Evolutionary conservation across 164 flowering plant species (phyloP).

Genomic region (Dillenia suffruticosa): DNA sequence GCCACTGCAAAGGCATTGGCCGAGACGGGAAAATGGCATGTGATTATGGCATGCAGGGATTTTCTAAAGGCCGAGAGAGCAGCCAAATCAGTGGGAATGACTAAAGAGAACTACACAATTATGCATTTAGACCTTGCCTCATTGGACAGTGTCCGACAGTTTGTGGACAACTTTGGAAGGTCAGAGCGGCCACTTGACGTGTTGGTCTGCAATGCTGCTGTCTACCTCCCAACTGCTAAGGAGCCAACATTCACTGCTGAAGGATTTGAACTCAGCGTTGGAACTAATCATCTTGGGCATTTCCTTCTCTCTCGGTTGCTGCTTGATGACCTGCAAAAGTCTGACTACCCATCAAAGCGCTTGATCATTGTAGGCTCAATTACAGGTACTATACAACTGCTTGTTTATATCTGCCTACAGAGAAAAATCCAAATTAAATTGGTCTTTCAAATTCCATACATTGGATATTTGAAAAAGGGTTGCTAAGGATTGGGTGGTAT

Average conservation of each 20-base stretch:
- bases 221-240: slow-evolving; percentile 88
- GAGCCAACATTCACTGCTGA: slow-evolving; percentile 91
- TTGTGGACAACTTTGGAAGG: slow-evolving; percentile 67
- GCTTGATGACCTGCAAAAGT: slow-evolving; percentile 70
- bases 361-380: slow-evolving; percentile 95
- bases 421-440: too few species aligned
- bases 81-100: slow-evolving; percentile 77
- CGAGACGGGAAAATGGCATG: slow-evolving; percentile 87
- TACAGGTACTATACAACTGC: slow-evolving; percentile 50
- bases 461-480: too few species aligned
- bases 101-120: slow-evolving; percentile 75
- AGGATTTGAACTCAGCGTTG: slow-evolving; percentile 93
- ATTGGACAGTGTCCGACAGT: slow-evolving; percentile 94
- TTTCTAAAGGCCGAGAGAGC: slow-evolving; percentile 95
- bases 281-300: slow-evolving; percentile 95
- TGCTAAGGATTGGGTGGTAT: neutral
- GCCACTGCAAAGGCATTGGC: slow-evolving; percentile 91
- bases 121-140: slow-evolving; percentile 97
- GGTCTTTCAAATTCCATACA: too few species aligned
- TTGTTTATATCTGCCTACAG: neutral
- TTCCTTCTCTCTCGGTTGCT: slow-evolving; percentile 80
- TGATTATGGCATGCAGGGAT: slow-evolving; percentile 95
- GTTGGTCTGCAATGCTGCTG: slow-evolving; percentile 96
- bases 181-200: slow-evolving; percentile 82
- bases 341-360: slow-evolving; percentile 88